Evolutionary conservation across 2,329 filamentous ascomycete species (phyloP).

Genomic region (Corinectria fuckeliana): DNA sequence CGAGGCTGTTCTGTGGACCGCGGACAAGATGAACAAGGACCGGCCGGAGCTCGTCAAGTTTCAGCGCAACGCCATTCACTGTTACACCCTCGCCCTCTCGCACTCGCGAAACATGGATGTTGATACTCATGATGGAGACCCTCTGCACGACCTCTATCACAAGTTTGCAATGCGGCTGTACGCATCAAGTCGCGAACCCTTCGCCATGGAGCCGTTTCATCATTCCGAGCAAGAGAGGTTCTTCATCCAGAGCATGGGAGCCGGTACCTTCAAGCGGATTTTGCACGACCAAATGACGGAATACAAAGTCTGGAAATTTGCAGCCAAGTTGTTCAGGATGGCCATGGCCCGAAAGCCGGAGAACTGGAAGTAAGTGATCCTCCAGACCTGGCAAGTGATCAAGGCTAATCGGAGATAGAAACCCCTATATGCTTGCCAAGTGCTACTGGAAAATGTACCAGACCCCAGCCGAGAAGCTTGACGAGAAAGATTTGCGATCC

Average conservation of each 20-base stretch:
- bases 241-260: conserved; percentile 58
- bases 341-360: conserved; percentile 60
- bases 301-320: conserved; percentile 68
- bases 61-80: conserved; percentile 83
- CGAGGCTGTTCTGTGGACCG: conserved; percentile 85
- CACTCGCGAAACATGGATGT: conserved; percentile 57
- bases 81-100: conserved; percentile 69
- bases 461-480: conserved; percentile 52
- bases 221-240: conserved; percentile 64
- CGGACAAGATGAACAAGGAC: conserved; percentile 89
- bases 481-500: conserved; percentile 48
- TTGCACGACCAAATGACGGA: conserved; percentile 63
- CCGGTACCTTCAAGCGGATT: conserved; percentile 58
- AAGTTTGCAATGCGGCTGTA: conserved; percentile 68
- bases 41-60: conserved; percentile 75
- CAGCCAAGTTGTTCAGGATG: conserved; percentile 61
- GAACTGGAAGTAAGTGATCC: conserved; percentile 60
- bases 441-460: conserved; percentile 70
- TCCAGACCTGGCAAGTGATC: not conserved
- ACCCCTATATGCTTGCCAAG: conserved; percentile 66
- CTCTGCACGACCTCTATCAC: conserved; percentile 64
- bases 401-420: conserved; percentile 47
- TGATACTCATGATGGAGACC: conserved; percentile 55
- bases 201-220: conserved; percentile 67
- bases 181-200: conserved; percentile 66